phyloP scores from a whole-genome alignment of 2,329 filamentous ascomycete species.

The Colletotrichum tanaceti region DNA sequence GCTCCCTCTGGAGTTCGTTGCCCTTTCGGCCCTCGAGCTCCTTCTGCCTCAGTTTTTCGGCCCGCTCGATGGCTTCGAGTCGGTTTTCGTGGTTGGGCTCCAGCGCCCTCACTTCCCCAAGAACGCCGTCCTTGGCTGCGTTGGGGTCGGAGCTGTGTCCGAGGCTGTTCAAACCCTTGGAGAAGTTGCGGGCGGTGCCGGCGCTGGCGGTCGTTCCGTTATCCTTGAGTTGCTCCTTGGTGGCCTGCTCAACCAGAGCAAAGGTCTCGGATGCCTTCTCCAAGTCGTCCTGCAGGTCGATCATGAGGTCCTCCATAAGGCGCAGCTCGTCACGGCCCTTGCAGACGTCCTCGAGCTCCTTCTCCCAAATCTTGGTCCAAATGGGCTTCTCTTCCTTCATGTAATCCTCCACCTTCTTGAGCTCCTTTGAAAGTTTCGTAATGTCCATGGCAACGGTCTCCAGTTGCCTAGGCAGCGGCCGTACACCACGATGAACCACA shows the following conservation, averaged over 20 bases:
- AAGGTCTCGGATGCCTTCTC: conserved; percentile 96
- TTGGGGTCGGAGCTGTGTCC: conserved; percentile 72
- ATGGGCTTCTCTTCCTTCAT: conserved; percentile 91
- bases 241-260: conserved; percentile 94
- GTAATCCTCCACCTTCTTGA: conserved; percentile 95
- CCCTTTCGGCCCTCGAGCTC: conserved; percentile 83
- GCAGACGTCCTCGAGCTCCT: conserved; percentile 94
- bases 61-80: conserved; percentile 95
- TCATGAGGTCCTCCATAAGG: conserved; percentile 93
- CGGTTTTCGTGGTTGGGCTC: conserved; percentile 94
- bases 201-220: conserved; percentile 64
- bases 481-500: conserved; percentile 91
- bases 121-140: conserved; percentile 88
- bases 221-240: conserved; percentile 95
- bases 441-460: conserved; percentile 93
- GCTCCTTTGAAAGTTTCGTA: conserved; percentile 80
- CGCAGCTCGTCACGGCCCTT: conserved; percentile 94
- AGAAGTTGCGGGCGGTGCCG: conserved; percentile 66
- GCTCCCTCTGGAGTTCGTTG: conserved; percentile 84
- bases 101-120: conserved; percentile 92
- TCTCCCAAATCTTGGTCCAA: conserved; percentile 99
- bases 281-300: conserved; percentile 92
- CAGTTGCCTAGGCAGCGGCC: conserved; percentile 88
- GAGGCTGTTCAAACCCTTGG: conserved; percentile 63
- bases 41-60: conserved; percentile 89